Base-by-base conservation (phyloP, 1,284 basidiomycete genomes). In the Phlebopus sp. region DNA sequence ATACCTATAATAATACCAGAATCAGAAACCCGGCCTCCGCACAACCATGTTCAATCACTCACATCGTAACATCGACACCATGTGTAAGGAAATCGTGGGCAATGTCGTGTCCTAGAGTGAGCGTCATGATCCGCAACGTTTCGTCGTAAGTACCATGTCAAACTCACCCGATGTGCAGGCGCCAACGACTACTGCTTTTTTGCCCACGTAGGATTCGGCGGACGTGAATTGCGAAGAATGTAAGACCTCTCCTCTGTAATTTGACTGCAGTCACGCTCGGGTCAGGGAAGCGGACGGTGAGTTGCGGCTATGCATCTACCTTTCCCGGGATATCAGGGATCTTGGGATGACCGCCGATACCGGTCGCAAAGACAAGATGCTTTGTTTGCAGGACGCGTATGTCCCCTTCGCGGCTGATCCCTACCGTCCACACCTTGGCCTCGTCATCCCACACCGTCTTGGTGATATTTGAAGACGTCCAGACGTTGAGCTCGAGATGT, bases 401-500 rank as follows among this genome's bases (percentile, higher is more conserved):
- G 14, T 52, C 58, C 17, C 60, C 66, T 9, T 5, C 30, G 29
- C 62, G 55, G 37, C 51, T 21, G 34, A 75, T 51, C 3, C 52
- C 58, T 29, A 70, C 55, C 11, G 57, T 57, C 74, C 72, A 74
- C 3, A 53, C 52, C 35, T 55, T 61, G 8, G 60, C 48, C n/a
- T 47, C 50, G 18, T 64, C 51, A 47, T 68, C 55, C 47, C 63
- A 74, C 6, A 53, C 49, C 3, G 75, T 66, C n/a, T 59, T 59
- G 0, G 55, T 63, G 19, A 77, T 56, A 1, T 63, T 69, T 8
- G 77, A 69, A 10, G 68, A 66, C 4, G 69, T 70, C 81, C 78
- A 84, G 36, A 79, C 68, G 58, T 81, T 75, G 18, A 82, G 64
- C 52, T 84, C 81, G 55, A 82, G 66, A 7, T 69, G 59, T 9